Evolutionary conservation across 805 yeast species (phyloP), one percentile per base, ranked within the genome.

Genomic region (Candida xyloterini): DNA sequence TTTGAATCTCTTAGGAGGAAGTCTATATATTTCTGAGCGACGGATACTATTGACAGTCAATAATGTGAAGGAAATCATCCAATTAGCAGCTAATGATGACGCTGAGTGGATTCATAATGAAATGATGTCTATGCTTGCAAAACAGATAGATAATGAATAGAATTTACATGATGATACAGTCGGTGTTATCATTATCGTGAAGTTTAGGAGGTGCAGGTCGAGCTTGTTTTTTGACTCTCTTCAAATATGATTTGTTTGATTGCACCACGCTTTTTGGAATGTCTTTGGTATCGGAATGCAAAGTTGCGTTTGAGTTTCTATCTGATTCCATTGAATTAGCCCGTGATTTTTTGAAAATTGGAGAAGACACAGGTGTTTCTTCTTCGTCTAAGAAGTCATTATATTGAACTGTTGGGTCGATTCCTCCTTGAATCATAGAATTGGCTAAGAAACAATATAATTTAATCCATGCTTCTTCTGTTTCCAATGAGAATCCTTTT

Each of bases 401-500:
- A 29, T 62, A 63, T 27, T 51, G 56, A 33, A 65, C 51, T 3
- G 63, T 49, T 3, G 81, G 81, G 48, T 76, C 81, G 29, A 73
- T 63, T 26, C 81, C 82, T 42, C 75, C 75, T 54, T 79, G 82
- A 14, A 83, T 53, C 31, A 84, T 71, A 15, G 82, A 72, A 59
- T 84, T 82, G 20, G 89, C 80, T 48, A 84, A 62, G 56, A 78
- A 84, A 42, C 81, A 66, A 62, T 81, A 84, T 15, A 84, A 63
- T 52, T 80, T 76, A 39, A 83, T 75, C 90, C 91, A 84, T 40
- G 80, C 74, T 42, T 76, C 71, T 53, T 83, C 89, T 29, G 81
- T 57, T 48, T 79, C 84, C 15, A 75, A 59, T 10, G 79, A 71
- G 56, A 81, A 81, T 14, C 66, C 60, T 3, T 51, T 59, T 1